Evolutionary conservation across 2,329 filamentous ascomycete genomes (phyloP).

Genomic region (Scedosporium boydii): DNA sequence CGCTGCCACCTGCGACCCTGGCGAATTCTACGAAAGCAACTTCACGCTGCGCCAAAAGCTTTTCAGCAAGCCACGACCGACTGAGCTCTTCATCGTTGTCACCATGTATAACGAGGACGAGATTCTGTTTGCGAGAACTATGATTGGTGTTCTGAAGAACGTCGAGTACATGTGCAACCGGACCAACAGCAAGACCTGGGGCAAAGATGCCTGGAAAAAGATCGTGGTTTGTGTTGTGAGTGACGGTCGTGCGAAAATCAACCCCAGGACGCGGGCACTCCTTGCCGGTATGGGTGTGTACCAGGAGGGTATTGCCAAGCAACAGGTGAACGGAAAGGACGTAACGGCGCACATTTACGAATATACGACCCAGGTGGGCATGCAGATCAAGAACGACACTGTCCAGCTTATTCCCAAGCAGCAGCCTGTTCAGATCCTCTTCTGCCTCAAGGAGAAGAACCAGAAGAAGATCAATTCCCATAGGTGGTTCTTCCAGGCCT

Average conservation of each 20-base stretch:
- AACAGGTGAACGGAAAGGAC: slow-evolving; percentile 92
- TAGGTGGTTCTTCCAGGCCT: slow-evolving; percentile 97
- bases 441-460: slow-evolving; percentile 98
- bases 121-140: slow-evolving; percentile 85
- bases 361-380: slow-evolving; percentile 77
- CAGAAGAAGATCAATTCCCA: slow-evolving; percentile 99
- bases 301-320: slow-evolving; percentile 96
- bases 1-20: slow-evolving; percentile 87
- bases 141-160: slow-evolving; percentile 98
- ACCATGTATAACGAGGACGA: slow-evolving; percentile 99
- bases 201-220: slow-evolving; percentile 98
- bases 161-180: slow-evolving; percentile 96
- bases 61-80: slow-evolving; percentile 86
- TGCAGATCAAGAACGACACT: slow-evolving; percentile 83
- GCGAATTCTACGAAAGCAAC: slow-evolving; percentile 76
- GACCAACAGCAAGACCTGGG: slow-evolving; percentile 93
- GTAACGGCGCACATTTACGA: slow-evolving; percentile 98
- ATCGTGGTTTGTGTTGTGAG: slow-evolving; percentile 97
- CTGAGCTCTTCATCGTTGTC: slow-evolving; percentile 90
- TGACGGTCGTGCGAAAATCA: slow-evolving; percentile 95
- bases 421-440: slow-evolving; percentile 91
- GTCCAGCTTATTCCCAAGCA: slow-evolving; percentile 77
- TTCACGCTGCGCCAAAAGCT: slow-evolving; percentile 88
- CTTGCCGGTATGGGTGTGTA: slow-evolving; percentile 92
- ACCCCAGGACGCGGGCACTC: slow-evolving; percentile 78